Conservation (phyloP, 2,329 filamentous ascomycete species). For the Fusarium gaditjirri region DNA sequence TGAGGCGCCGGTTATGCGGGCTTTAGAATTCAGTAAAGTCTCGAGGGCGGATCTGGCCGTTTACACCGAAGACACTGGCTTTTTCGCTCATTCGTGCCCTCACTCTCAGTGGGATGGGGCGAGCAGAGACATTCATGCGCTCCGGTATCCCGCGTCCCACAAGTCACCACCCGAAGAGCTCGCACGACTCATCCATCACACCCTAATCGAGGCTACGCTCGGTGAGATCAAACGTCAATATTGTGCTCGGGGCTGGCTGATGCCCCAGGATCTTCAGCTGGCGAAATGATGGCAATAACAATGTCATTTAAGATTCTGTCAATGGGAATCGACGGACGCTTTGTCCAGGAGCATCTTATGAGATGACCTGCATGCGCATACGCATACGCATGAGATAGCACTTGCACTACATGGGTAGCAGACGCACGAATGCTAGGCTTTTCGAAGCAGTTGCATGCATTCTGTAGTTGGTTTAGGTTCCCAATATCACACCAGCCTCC, state of each 20-base stretch:
- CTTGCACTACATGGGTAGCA: slow-evolving; percentile 20
- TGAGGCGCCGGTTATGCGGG: slow-evolving; percentile 47
- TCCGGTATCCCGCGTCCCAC: slow-evolving; percentile 31
- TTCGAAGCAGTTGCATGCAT: slow-evolving; percentile 34
- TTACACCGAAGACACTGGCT: slow-evolving; percentile 30
- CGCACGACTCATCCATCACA: slow-evolving; percentile 32
- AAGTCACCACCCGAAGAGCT: slow-evolving; percentile 2
- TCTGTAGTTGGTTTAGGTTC: slow-evolving; percentile 34
- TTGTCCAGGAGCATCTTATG: slow-evolving; percentile 34
- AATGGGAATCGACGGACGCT: slow-evolving; percentile 34
- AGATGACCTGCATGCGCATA: slow-evolving; percentile 32
- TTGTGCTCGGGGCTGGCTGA: slow-evolving; percentile 34
- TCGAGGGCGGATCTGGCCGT: slow-evolving; percentile 35
- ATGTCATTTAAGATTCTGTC: slow-evolving; percentile 32
- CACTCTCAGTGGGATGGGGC: slow-evolving; percentile 12
- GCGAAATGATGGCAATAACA: slow-evolving; percentile 40
- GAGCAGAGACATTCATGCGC: slow-evolving; percentile 30
- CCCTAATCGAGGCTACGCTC: slow-evolving; percentile 30
- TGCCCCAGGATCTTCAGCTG: slow-evolving; percentile 32
- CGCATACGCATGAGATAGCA: slow-evolving; percentile 34
- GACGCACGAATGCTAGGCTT: slow-evolving; percentile 33
- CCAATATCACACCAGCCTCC: slow-evolving; percentile 26
- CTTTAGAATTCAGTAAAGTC: slow-evolving; percentile 40
- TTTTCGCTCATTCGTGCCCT: slow-evolving; percentile 42
- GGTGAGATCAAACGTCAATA: slow-evolving; percentile 31